phyloP scores from a whole-genome alignment of 2,329 filamentous ascomycete genomes.

The Pseudopyricularia cyperi region DNA sequence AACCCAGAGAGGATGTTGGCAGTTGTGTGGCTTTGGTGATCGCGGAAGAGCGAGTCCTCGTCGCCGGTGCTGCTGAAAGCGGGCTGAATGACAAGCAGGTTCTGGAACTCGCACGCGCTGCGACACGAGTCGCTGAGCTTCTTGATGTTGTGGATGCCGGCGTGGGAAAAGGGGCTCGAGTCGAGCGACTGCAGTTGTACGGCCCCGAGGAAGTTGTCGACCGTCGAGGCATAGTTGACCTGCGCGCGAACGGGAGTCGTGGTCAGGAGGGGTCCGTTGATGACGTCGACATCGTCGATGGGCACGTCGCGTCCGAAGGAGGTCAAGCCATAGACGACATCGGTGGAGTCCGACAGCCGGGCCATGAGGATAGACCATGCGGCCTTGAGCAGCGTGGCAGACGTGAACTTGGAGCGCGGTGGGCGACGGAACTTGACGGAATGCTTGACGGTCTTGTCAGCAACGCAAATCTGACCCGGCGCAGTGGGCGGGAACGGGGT shows the following conservation, averaged over 20 bases:
- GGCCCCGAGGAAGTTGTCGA: conserved; percentile 10
- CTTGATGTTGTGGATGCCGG: conserved; percentile 12
- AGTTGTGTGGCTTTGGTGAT: conserved; percentile 4
- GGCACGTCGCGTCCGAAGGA: conserved; percentile 19
- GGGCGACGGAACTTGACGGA: background rate
- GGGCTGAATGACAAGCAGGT: conserved; percentile 16
- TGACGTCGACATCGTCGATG: conserved; percentile 5
- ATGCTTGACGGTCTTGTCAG: background rate
- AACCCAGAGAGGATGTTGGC: conserved; percentile 5
- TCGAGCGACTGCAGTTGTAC: conserved; percentile 9
- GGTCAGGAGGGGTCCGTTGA: conserved; percentile 18
- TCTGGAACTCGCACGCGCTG: conserved; percentile 14
- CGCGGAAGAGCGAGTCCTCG: background rate
- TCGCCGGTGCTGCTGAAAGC: conserved; percentile 4
- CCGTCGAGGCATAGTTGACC: background rate
- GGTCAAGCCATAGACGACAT: conserved; percentile 26
- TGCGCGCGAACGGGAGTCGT: conserved; percentile 22
- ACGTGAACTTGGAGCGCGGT: conserved; percentile 9
- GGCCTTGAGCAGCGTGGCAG: conserved; percentile 24
- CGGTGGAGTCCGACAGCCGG: conserved; percentile 20
- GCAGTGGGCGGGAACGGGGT: background rate
- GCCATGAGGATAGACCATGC: conserved; percentile 27
- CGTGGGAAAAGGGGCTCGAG: conserved; percentile 11
- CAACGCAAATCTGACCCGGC: background rate
- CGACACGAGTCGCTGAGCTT: conserved; percentile 7